Conservation (phyloP, 805 yeast species). For the Komagataella kurtzmanii region DNA sequence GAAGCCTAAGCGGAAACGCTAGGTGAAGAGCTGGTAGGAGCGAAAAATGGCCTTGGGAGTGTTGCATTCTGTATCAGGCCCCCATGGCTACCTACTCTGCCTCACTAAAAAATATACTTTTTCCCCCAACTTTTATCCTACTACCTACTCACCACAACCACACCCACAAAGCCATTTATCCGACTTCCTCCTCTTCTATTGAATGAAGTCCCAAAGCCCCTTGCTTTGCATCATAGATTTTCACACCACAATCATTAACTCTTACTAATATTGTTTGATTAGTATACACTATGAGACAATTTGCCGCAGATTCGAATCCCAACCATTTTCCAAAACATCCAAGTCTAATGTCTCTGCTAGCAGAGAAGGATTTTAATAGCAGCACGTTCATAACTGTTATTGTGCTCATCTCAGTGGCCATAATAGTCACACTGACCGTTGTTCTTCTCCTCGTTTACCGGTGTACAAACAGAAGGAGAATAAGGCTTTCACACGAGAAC, state of each 20-base stretch:
- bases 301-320: background rate
- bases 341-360: background rate
- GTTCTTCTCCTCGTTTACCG: conserved; percentile 7
- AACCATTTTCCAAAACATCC: background rate
- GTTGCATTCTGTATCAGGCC: too few relatives aligned
- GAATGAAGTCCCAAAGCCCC: background rate
- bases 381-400: conserved; percentile 9
- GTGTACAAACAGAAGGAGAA: conserved; percentile 4
- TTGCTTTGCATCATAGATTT: background rate
- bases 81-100: too few relatives aligned
- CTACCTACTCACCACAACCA: background rate
- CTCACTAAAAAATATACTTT: background rate
- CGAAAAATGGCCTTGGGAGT: background rate
- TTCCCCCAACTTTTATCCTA: too few relatives aligned
- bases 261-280: background rate
- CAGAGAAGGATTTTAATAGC: background rate
- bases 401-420: conserved; percentile 10
- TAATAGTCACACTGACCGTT: conserved; percentile 7
- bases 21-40: background rate
- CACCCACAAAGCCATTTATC: background rate
- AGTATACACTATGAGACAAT: background rate
- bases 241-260: background rate
- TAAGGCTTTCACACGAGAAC: conserved; percentile 18
- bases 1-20: background rate
- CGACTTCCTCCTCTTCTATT: background rate